Base-by-base conservation (phyloP, 164 flowering plant species). In the Macadamia tetraphylla region DNA sequence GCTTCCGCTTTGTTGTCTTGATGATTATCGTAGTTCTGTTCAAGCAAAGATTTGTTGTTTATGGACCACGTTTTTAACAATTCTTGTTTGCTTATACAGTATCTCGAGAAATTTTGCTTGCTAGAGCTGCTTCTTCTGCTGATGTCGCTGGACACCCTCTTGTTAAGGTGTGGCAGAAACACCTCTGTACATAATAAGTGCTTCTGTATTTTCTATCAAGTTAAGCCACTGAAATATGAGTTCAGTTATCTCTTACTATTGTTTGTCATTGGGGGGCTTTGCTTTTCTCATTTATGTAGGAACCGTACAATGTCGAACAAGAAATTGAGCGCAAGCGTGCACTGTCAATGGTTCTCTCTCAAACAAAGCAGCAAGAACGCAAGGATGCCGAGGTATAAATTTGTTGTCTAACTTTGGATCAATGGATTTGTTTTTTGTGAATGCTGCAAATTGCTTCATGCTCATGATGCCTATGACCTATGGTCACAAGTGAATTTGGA, bases 301-400 rank as follows among this genome's bases (percentile, higher is more conserved):
- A 92, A 44, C 85, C 91, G 6, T 92, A 90, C 76, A 86, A 92
- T 69, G 65, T 77, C 49, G 55, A 86, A 51, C 95, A 86, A 69
- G 99, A 94, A 75, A 81, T 71, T 73, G 99, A 94, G 67, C 88
- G 99, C 67, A 94, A 90, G 73, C 96, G 94, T 71, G 94, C 97
- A 62, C 77, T 94, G 75, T 87, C 91, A 30, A 83, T 87, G 90
- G 74, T 94, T 59, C 87, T 90, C 31, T 92, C 96, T 44, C 97
- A 88, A 63, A 85, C 97, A 76, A 94, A 89, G 76, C 92, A 85
- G 18, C 98, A 90, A 79, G 99, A 92, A 75, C 80, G 90, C 40
- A 94, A 83, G 79, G 95, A 90, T 79, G 85, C 86, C 67, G 97
- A 90, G 94, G 99, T 92, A 58, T 63, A 57, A 76, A 35, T 30